These are phyloP conservation scores for Crithidia bombi DNA, from an alignment of 208 protist species.

Conservation along the genomic window DNA sequence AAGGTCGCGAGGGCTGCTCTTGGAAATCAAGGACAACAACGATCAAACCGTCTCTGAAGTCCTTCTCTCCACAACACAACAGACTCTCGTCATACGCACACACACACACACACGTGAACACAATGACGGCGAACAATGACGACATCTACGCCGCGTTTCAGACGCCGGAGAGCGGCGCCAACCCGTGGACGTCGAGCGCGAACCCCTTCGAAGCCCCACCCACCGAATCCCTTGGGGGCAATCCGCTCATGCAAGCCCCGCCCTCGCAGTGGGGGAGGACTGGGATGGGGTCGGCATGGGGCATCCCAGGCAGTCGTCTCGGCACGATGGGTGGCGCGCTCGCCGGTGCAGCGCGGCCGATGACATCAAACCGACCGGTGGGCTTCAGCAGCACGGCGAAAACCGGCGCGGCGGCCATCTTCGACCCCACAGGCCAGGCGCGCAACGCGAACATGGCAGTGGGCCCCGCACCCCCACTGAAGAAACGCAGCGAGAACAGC, in stretches of 20 bases:
- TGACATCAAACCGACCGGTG: conserved; percentile 94
- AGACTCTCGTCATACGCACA: too few relatives aligned
- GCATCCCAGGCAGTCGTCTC: conserved; percentile 64
- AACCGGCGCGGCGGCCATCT: conserved; percentile 47
- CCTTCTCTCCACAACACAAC: too few relatives aligned
- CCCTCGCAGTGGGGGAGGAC: conserved; percentile 80
- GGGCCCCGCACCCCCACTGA: conserved; percentile 89
- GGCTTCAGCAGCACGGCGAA: conserved; percentile 75
- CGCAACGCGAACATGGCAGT: conserved; percentile 65
- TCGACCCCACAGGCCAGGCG: conserved; percentile 84
- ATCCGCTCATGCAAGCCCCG: conserved; percentile 80
- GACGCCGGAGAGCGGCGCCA: conserved; percentile 43
- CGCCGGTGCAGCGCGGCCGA: conserved; percentile 74
- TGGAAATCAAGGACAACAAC: too few relatives aligned
- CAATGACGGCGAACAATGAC: conserved; percentile 46
- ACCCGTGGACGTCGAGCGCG: conserved; percentile 44
- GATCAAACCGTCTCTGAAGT: too few relatives aligned
- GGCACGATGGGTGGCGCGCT: conserved; percentile 69
- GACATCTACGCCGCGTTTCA: conserved; percentile 85
- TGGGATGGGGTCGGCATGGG: conserved; percentile 72
- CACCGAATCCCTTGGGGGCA: conserved; percentile 38
- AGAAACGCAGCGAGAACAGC: conserved; percentile 91
- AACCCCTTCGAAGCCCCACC: conserved; percentile 48
- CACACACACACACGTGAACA: neutral
- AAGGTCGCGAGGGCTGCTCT: too few relatives aligned